phyloP scores from a whole-genome alignment of 331 rosid species.

The Acacia concinna region DNA sequence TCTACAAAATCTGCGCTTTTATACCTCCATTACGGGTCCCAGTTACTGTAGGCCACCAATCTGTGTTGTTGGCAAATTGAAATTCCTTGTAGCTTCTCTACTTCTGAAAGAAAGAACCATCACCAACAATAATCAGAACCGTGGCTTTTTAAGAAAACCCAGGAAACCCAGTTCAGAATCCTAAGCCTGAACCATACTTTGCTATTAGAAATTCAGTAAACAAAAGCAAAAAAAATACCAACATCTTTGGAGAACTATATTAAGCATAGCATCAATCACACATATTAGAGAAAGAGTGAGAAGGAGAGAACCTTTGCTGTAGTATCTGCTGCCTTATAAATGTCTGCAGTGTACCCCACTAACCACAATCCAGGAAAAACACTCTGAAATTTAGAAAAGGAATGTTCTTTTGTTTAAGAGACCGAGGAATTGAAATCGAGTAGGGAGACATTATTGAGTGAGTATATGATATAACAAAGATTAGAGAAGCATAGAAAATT shows the following conservation, averaged over 20 bases:
- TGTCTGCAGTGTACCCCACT: constrained; percentile 74
- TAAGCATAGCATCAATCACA: background rate
- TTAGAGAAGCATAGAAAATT: background rate
- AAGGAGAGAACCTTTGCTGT: constrained; percentile 59
- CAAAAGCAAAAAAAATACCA: constrained; percentile 1
- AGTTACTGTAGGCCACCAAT: constrained; percentile 8
- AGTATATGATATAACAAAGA: background rate
- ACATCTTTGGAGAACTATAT: background rate
- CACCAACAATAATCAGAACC: background rate
- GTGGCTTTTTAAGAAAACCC: background rate
- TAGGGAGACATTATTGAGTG: background rate
- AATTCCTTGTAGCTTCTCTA: constrained; percentile 31
- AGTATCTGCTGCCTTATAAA: constrained; percentile 63
- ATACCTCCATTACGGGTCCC: constrained; percentile 46
- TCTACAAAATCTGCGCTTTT: constrained; percentile 47
- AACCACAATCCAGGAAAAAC: constrained; percentile 92
- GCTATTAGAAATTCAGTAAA: constrained; percentile 3
- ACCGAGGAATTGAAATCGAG: background rate
- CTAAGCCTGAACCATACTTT: background rate
- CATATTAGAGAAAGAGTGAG: background rate
- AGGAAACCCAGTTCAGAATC: background rate
- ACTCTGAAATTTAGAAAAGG: constrained; percentile 41
- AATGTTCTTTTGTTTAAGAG: background rate
- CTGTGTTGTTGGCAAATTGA: background rate
- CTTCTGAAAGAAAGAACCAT: constrained; percentile 40